Evolutionary conservation across 2,329 filamentous ascomycete species (phyloP).

Genomic region (Nothophoma quercina): DNA sequence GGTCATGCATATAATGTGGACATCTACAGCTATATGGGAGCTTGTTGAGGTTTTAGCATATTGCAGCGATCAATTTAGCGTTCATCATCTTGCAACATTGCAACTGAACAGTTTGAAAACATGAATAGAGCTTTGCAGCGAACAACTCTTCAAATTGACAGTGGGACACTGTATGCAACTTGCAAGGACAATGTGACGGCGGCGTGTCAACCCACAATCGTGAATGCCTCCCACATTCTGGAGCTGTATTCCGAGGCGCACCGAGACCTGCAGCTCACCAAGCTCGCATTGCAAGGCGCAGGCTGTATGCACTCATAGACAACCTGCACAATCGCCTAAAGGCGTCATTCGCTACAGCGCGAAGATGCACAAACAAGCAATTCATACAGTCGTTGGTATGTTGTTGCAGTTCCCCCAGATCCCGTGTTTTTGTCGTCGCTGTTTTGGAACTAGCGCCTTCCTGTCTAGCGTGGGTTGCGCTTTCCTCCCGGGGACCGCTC

Average conservation of each 20-base stretch:
- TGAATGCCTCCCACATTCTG: too few relatives aligned
- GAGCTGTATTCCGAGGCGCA: too few relatives aligned
- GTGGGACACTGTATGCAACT: too few relatives aligned
- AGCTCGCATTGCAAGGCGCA: too few relatives aligned
- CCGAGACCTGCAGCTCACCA: too few relatives aligned
- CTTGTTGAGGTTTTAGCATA: conserved; percentile 8
- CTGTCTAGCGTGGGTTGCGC: conserved; percentile 28
- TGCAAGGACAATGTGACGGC: too few relatives aligned
- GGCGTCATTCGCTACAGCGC: too few relatives aligned
- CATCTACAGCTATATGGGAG: neutral
- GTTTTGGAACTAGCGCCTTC: conserved; percentile 30
- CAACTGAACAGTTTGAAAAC: neutral
- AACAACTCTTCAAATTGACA: too few relatives aligned
- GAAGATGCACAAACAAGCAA: too few relatives aligned
- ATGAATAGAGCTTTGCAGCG: neutral
- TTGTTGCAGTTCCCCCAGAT: conserved; percentile 8
- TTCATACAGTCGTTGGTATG: neutral
- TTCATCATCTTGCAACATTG: conserved; percentile 2
- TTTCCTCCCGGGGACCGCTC: conserved; percentile 41
- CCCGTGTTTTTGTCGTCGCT: conserved; percentile 13
- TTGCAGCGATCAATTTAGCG: conserved; percentile 15
- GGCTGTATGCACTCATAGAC: too few relatives aligned
- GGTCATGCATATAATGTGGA: conserved; percentile 3
- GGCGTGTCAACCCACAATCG: too few relatives aligned
- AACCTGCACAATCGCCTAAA: too few relatives aligned